phyloP scores from a whole-genome alignment of 495 filamentous ascomycete species.

The Aspergillus avenaceus region DNA sequence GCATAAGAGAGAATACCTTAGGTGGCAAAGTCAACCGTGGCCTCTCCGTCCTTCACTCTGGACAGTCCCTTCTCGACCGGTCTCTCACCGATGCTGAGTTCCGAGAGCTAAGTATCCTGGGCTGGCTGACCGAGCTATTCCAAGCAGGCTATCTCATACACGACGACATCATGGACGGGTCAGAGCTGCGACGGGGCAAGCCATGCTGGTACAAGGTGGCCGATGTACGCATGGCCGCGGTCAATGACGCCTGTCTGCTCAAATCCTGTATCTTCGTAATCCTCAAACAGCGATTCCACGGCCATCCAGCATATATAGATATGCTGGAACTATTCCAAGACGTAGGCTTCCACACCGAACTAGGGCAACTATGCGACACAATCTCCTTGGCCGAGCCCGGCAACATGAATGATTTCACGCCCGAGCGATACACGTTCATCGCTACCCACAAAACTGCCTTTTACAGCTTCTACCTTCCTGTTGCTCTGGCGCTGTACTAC shows the following conservation, averaged over 20 bases:
- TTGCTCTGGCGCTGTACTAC: conserved; percentile 80
- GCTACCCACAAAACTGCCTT: conserved; percentile 99
- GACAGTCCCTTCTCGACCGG: conserved; percentile 68
- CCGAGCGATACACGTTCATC: conserved; percentile 96
- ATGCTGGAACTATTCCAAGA: conserved; percentile 95
- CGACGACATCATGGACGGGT: conserved; percentile 97
- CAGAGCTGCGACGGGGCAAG: conserved; percentile 84
- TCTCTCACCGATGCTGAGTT: conserved; percentile 74
- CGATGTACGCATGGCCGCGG: conserved; percentile 85
- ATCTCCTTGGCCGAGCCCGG: conserved; percentile 92
- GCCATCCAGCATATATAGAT: conserved; percentile 79
- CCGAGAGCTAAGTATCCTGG: conserved; percentile 76
- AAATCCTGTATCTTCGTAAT: conserved; percentile 85
- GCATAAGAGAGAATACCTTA: no score
- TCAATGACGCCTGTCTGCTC: conserved; percentile 98
- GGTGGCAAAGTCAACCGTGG: conserved; percentile 98
- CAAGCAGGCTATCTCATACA: conserved; percentile 98
- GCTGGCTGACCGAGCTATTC: conserved; percentile 95
- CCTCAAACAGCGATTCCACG: conserved; percentile 86
- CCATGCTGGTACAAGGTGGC: conserved; percentile 93
- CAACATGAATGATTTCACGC: conserved; percentile 85
- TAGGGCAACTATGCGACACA: conserved; percentile 90
- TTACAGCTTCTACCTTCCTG: conserved; percentile 97
- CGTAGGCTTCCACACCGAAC: conserved; percentile 84
- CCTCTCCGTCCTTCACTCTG: conserved; percentile 93